These are phyloP conservation scores for Cryomyces minteri DNA, from an alignment of 495 filamentous ascomycete genomes.

Conservation along the genomic window DNA sequence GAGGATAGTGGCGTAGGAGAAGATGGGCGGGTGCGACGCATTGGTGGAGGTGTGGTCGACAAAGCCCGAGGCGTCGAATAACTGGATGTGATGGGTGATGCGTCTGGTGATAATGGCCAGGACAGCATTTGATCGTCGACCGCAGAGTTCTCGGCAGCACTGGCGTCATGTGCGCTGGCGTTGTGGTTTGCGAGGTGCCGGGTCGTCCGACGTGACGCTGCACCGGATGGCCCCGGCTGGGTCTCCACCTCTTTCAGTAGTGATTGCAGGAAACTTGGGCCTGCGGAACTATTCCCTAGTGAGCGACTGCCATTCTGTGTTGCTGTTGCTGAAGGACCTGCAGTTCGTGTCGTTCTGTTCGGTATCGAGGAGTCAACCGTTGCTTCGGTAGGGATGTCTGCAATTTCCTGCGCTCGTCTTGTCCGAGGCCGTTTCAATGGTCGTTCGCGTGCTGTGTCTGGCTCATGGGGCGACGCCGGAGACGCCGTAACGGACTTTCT, in stretches of 20 bases:
- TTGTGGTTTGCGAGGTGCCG: no score
- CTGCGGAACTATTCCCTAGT: slow-evolving; percentile 18
- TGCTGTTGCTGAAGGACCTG: slow-evolving; percentile 10
- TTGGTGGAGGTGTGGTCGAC: slow-evolving; percentile 55
- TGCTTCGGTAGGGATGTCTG: slow-evolving; percentile 26
- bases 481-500: slow-evolving; percentile 64
- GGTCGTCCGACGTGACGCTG: no score
- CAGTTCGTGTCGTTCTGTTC: not conserved
- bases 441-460: slow-evolving; percentile 39
- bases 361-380: slow-evolving; percentile 18
- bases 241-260: slow-evolving; percentile 76
- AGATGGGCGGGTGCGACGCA: slow-evolving; percentile 37
- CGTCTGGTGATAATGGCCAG: slow-evolving; percentile 48
- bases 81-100: slow-evolving; percentile 51
- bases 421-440: slow-evolving; percentile 76
- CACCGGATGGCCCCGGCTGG: slow-evolving; percentile 21
- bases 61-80: slow-evolving; percentile 49
- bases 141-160: no score
- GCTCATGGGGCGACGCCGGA: slow-evolving; percentile 27
- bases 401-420: slow-evolving; percentile 31
- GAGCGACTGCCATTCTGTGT: no score
- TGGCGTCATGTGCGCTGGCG: no score
- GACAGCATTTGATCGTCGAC: no score
- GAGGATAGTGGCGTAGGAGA: slow-evolving; percentile 55
- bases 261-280: slow-evolving; percentile 58